A percentile compares a stretch with the other conserved stretches of the same genome.
phyloP scores from a whole-genome alignment of 495 filamentous ascomycete genomes.

The Aspergillus campestris region DNA sequence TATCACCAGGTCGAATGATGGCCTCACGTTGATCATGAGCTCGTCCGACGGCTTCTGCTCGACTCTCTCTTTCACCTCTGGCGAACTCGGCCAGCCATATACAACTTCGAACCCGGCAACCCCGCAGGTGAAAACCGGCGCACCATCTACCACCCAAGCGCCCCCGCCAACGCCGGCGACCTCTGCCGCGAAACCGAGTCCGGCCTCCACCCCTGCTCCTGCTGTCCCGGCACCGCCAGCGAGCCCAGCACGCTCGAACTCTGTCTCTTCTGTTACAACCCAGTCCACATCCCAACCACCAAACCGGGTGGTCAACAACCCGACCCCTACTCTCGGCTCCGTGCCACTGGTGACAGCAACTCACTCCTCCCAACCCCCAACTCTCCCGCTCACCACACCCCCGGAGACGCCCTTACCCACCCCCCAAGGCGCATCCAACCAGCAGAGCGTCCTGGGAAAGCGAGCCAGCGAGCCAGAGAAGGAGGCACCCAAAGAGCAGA shows the following conservation, averaged over 20 bases:
- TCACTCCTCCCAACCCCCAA: constrained; percentile 46
- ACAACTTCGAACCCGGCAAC: constrained; percentile 52
- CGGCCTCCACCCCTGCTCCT: constrained; percentile 31
- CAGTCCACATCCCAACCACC: constrained; percentile 33
- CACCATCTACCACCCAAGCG: constrained; percentile 50
- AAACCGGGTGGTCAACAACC: constrained; percentile 56
- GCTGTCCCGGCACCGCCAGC: constrained; percentile 48
- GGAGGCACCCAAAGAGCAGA: constrained; percentile 48
- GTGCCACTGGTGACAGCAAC: constrained; percentile 66
- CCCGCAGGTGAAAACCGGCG: constrained; percentile 35
- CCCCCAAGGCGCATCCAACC: constrained; percentile 33
- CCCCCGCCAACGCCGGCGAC: constrained; percentile 54
- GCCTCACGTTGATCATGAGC: constrained; percentile 84
- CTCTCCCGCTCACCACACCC: constrained; percentile 64
- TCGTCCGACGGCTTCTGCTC: constrained; percentile 99
- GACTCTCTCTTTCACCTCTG: constrained; percentile 69
- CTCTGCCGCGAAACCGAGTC: constrained; percentile 44
- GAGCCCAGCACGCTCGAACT: constrained; percentile 76
- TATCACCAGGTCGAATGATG: constrained; percentile 75
- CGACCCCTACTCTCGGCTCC: constrained; percentile 63
- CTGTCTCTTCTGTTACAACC: constrained; percentile 74
- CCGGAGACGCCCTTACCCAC: constrained; percentile 63
- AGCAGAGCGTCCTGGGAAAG: constrained; percentile 47
- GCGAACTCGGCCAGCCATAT: constrained; percentile 84
- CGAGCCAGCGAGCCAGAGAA: constrained; percentile 50